Percentiles rank a stretch among this genome's conserved stretches.
Evolutionary conservation across 768 basidiomycete species (phyloP).

Genomic region (Russula abietina): DNA sequence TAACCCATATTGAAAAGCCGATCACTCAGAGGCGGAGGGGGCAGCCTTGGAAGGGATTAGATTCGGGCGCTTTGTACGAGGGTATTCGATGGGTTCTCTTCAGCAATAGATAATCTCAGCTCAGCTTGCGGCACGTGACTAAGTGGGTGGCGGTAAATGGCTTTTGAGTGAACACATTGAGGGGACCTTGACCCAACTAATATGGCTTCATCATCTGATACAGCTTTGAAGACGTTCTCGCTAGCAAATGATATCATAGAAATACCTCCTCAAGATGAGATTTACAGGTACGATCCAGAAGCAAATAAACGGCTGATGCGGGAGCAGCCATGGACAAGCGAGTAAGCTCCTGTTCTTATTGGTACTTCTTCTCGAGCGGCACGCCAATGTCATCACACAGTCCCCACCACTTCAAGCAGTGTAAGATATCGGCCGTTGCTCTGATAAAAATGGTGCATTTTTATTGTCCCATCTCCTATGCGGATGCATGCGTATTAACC

Average conservation of each 20-base stretch:
- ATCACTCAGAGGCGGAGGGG: neutral
- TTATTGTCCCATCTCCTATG: neutral
- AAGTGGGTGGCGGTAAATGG: neutral
- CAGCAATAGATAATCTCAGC: constrained; percentile 35
- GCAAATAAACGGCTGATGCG: constrained; percentile 61
- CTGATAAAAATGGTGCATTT: constrained; percentile 83
- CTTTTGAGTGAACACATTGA: neutral
- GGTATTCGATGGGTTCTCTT: constrained; percentile 47
- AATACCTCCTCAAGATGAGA: constrained; percentile 69
- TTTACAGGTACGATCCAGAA: constrained; percentile 67
- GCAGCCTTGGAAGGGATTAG: constrained; percentile 6
- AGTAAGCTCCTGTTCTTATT: constrained; percentile 46
- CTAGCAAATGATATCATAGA: constrained; percentile 65
- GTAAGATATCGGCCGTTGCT: constrained; percentile 92
- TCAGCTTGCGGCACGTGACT: constrained; percentile 1
- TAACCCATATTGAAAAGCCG: neutral
- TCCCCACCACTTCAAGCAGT: constrained; percentile 78
- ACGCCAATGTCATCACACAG: constrained; percentile 34
- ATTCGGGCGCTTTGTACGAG: constrained; percentile 35
- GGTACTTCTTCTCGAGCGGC: constrained; percentile 2
- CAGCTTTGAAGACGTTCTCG: constrained; percentile 67
- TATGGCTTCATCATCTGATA: constrained; percentile 39
- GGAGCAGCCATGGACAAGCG: constrained; percentile 78
- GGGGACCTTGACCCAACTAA: too few species aligned
- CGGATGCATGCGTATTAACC: constrained; percentile 14